These are phyloP conservation scores for Schrenkiella parvula DNA, from an alignment of 345 rosid species.

Conservation along the genomic window DNA sequence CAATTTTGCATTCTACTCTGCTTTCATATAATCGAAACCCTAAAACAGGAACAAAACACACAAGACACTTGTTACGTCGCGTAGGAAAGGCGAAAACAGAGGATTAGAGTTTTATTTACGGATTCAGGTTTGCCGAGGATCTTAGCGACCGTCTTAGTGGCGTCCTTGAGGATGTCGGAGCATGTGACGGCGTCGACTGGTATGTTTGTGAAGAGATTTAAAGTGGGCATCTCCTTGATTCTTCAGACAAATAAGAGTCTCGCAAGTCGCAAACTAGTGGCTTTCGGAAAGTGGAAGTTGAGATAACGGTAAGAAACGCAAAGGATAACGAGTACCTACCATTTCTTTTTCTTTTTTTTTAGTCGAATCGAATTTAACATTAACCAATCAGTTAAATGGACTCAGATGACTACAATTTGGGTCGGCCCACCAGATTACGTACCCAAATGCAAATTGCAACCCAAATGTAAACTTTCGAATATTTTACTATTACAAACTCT, in stretches of 20 bases:
- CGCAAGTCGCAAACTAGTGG: not conserved
- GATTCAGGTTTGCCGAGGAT: conserved; percentile 96
- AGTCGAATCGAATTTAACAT: not conserved
- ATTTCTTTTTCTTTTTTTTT: not conserved
- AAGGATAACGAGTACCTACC: not conserved
- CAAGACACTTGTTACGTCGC: too few relatives aligned
- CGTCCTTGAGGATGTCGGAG: conserved; percentile 90
- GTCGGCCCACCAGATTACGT: not conserved
- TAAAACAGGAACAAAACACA: not conserved
- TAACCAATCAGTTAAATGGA: not conserved
- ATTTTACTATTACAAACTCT: not conserved
- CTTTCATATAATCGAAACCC: not conserved
- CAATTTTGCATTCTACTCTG: not conserved
- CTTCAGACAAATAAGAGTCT: not conserved
- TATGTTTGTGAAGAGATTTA: conserved; percentile 74
- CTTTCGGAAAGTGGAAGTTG: not conserved
- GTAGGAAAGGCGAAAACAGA: not conserved
- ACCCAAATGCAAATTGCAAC: not conserved
- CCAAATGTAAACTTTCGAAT: not conserved
- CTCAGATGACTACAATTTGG: not conserved
- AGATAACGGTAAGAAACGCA: not conserved
- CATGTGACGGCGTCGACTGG: conserved; percentile 81
- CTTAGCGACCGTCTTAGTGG: conserved; percentile 80
- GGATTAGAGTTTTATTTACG: conserved; percentile 30
- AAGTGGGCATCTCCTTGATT: conserved; percentile 63